These are phyloP conservation scores for Ophiocordyceps unilateralis DNA, from an alignment of 2,329 filamentous ascomycete species.

Conservation along the genomic window DNA sequence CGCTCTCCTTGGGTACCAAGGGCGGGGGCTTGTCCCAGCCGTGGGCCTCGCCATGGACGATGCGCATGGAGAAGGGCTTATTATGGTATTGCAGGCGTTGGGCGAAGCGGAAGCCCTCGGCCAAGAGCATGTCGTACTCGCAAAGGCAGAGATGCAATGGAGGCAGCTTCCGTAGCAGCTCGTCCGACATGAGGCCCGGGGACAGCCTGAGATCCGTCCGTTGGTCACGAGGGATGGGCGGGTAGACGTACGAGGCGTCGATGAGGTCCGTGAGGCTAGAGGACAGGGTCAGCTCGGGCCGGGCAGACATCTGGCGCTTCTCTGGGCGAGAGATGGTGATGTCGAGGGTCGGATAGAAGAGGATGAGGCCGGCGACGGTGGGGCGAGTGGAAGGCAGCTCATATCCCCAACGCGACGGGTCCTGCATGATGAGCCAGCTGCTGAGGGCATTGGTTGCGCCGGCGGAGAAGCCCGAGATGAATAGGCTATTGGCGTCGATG, in stretches of 20 bases:
- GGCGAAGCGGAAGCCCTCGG: conserved; percentile 42
- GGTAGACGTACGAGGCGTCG: conserved; percentile 43
- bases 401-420: conserved; percentile 23
- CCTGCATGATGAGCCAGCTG: conserved; percentile 26
- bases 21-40: conserved; percentile 31
- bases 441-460: conserved; percentile 39
- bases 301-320: conserved; percentile 34
- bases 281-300: conserved; percentile 41
- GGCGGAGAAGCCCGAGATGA: conserved; percentile 47
- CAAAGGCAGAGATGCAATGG: conserved; percentile 42
- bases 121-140: conserved; percentile 48
- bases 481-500: conserved; percentile 36
- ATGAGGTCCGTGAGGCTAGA: conserved; percentile 42
- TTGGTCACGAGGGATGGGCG: conserved; percentile 24
- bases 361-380: conserved; percentile 31
- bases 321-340: conserved; percentile 38
- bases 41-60: conserved; percentile 28
- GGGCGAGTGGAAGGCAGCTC: conserved; percentile 21
- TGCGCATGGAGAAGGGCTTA: conserved; percentile 19
- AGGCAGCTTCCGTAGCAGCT: conserved; percentile 31
- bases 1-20: conserved; percentile 24
- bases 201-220: conserved; percentile 38
- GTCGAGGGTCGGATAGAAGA: conserved; percentile 47
- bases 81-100: conserved; percentile 28
- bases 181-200: conserved; percentile 36